These are phyloP conservation scores for Malassezia obtusa DNA, from an alignment of 1,284 basidiomycete species.

Conservation along the genomic window DNA sequence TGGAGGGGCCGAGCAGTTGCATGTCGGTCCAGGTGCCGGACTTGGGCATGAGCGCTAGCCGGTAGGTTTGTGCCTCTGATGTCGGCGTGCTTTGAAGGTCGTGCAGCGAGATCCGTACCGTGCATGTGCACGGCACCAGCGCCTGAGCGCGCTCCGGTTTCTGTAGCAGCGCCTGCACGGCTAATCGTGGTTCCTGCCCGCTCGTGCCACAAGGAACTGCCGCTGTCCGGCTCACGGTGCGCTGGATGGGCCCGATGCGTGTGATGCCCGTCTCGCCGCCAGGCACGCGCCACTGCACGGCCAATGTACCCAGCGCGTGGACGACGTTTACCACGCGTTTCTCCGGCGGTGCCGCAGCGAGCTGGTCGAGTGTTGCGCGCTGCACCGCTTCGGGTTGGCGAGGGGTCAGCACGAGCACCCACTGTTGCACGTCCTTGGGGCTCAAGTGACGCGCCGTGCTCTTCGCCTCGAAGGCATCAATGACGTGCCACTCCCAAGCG, in stretches of 20 bases:
- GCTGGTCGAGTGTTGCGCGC: not conserved
- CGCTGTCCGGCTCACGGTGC: not conserved
- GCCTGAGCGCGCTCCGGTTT: not conserved
- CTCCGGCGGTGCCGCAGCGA: not conserved
- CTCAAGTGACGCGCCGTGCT: not conserved
- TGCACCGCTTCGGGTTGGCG: not conserved
- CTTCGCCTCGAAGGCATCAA: not conserved
- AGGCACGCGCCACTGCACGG: conserved; percentile 12
- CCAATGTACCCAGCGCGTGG: conserved; percentile 3
- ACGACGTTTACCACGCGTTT: not conserved
- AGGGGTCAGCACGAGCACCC: conserved; percentile 4
- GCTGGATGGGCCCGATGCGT: conserved; percentile 2
- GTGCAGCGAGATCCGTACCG: not conserved
- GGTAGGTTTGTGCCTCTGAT: not conserved
- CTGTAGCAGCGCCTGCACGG: not conserved
- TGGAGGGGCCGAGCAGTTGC: not conserved
- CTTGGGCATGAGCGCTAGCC: not conserved
- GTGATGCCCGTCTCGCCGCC: conserved; percentile 1
- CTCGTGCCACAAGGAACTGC: not conserved
- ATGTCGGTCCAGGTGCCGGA: not conserved
- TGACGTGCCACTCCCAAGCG: not conserved
- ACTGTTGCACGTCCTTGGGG: conserved; percentile 9
- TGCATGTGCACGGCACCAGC: not conserved
- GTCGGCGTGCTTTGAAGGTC: not conserved
- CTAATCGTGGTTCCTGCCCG: not conserved